Evolutionary conservation across 176 grass and related monocot genomes (phyloP).

Genomic region (Ensete glaucum): DNA sequence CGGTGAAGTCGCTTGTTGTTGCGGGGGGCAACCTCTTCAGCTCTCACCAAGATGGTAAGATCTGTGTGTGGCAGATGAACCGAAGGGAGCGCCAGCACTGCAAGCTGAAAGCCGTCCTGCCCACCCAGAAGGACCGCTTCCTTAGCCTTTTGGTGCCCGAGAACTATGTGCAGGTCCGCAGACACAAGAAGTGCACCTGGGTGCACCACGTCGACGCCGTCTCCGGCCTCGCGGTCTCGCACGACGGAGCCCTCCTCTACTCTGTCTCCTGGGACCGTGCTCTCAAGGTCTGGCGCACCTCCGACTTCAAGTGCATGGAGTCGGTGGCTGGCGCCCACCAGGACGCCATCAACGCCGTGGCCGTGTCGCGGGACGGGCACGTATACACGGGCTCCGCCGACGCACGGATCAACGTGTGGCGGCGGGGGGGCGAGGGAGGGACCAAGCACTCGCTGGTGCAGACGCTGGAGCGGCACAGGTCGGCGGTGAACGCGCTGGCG

Average conservation of each 20-base stretch:
- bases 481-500: constrained; percentile 53
- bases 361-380: constrained; percentile 32
- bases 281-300: constrained; percentile 56
- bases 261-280: constrained; percentile 77
- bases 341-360: constrained; percentile 71
- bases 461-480: constrained; percentile 38
- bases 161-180: constrained; percentile 48
- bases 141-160: constrained; percentile 33
- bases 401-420: constrained; percentile 44
- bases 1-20: constrained; percentile 46
- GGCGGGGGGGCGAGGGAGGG: constrained; percentile 1
- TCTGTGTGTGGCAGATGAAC: constrained; percentile 35
- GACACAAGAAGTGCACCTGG: constrained; percentile 54
- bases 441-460: constrained; percentile 28
- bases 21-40: constrained; percentile 33
- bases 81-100: neutral
- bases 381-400: constrained; percentile 68
- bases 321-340: constrained; percentile 48
- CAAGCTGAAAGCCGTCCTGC: constrained; percentile 39
- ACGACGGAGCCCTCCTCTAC: constrained; percentile 48
- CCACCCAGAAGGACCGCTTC: constrained; percentile 40
- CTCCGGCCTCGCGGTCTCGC: constrained; percentile 44
- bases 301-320: constrained; percentile 39
- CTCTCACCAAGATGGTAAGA: constrained; percentile 75
- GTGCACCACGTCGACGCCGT: constrained; percentile 71